Evolutionary conservation across 257 asterid species (phyloP).

Genomic region (Primulina huaijiensis): DNA sequence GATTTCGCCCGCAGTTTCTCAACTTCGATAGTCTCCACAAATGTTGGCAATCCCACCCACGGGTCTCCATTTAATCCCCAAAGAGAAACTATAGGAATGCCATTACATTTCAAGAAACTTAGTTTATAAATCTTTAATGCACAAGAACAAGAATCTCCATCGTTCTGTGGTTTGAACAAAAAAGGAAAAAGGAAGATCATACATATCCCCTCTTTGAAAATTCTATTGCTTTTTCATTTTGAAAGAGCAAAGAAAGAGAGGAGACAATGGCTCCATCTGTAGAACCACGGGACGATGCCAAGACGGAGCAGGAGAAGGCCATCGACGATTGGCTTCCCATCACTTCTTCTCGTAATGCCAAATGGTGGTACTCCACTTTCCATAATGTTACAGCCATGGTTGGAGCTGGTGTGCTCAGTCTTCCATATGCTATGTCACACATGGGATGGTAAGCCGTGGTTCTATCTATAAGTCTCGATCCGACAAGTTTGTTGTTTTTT

Average conservation of each 20-base stretch:
- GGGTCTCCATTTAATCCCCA: neutral
- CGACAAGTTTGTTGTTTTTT: too few species aligned
- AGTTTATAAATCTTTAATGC: too few species aligned
- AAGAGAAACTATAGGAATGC: neutral
- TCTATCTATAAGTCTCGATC: too few species aligned
- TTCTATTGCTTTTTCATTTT: neutral
- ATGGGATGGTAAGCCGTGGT: conserved; percentile 41
- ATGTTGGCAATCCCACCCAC: neutral
- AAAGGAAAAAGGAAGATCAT: neutral
- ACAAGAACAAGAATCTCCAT: neutral
- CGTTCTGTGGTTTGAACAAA: neutral
- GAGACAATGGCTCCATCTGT: conserved; percentile 3
- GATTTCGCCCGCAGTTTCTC: neutral
- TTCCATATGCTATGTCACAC: conserved; percentile 46
- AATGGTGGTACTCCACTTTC: conserved; percentile 51
- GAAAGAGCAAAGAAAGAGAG: neutral
- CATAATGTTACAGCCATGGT: conserved; percentile 55
- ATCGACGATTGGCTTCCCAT: conserved; percentile 48
- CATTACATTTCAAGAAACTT: neutral
- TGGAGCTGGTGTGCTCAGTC: conserved; percentile 49
- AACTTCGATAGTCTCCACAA: neutral
- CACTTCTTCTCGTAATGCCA: conserved; percentile 35
- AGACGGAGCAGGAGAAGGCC: conserved; percentile 36
- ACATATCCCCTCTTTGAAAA: neutral
- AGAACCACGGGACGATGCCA: conserved; percentile 11